Evolutionary conservation across 495 filamentous ascomycete genomes (phyloP), one percentile per base, ranked within the genome.

Genomic region (Hyaloscypha finlandica): DNA sequence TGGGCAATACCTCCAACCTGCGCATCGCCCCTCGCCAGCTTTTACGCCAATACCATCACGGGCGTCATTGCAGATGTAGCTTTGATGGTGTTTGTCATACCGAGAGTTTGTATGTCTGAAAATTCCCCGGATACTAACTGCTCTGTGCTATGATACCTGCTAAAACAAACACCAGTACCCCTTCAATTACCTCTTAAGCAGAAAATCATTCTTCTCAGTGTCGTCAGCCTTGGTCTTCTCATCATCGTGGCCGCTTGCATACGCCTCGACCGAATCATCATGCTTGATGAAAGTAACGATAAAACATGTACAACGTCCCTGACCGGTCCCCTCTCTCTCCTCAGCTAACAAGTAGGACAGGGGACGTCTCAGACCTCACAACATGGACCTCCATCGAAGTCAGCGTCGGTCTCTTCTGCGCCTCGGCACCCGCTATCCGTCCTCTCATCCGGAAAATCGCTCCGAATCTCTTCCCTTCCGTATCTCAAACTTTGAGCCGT

Each of bases 361-460:
- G 67, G 67, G 37, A 66, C 45, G 59, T 20, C n/a, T 63, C 25
- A 35, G 53, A 58, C 25, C 58, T 70, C 1, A 66, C 68, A 29
- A 70, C 68, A 5, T 70, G 63, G 68, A 58, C 58, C n/a, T 48
- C 64, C 4, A 25, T 70, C 6, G 68, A 66, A 59, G 55, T 70
- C 25, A 11, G 31, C 31, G 61, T 61, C 9, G 68, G 55, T 1
- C 39, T 67, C 12, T 67, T 70, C 61, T 67, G 64, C 45, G 55
- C 61, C 14, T 67, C 55, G 3, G 68, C 60, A 12, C 59, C 68
- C 14, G 9, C 31, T 22, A 64, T 70, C 25, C 57, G 63, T 12
- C 68, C 68, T 8, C 60, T 70, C 42, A 39, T 70, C 22, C 54
- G 64, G 12, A 30, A 70, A 61, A 39, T 67, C 4, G 61, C 60